Conservation (phyloP, 2,329 filamentous ascomycete species). For the Fusarium fracticaudum region DNA sequence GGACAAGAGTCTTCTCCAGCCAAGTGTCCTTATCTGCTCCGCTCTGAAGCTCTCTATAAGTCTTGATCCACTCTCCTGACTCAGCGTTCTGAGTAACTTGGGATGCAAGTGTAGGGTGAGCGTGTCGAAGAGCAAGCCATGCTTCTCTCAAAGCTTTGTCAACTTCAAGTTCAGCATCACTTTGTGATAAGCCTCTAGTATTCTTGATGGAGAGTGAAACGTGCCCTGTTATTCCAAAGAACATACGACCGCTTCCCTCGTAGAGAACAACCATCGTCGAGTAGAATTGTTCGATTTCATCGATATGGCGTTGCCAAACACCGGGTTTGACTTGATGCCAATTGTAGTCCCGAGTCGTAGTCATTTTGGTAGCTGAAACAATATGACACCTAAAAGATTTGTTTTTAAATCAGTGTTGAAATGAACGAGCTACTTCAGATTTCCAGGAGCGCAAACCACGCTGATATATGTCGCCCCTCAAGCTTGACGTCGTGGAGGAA, state of each 20-base stretch:
- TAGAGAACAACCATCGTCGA: constrained; percentile 48
- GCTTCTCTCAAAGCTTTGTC: constrained; percentile 46
- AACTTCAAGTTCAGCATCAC: constrained; percentile 25
- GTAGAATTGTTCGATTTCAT: constrained; percentile 56
- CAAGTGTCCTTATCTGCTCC: constrained; percentile 31
- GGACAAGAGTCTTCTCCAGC: constrained; percentile 46
- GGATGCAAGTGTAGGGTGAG: constrained; percentile 49
- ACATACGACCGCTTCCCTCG: constrained; percentile 50
- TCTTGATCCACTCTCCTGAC: constrained; percentile 42
- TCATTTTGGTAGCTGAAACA: not conserved
- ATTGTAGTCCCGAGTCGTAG: not conserved
- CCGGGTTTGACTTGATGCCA: constrained; percentile 44
- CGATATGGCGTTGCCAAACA: constrained; percentile 49
- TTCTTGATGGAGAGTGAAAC: constrained; percentile 43
- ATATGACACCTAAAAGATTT: accelerated
- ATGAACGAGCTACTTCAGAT: accelerated
- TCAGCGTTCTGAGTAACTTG: constrained; percentile 31
- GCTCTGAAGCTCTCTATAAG: constrained; percentile 15
- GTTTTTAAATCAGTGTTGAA: accelerated
- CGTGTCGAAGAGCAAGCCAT: constrained; percentile 47
- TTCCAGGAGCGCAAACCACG: not conserved
- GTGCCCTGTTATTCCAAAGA: constrained; percentile 54
- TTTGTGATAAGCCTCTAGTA: not conserved
- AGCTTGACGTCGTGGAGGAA: not conserved
- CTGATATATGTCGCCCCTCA: not conserved